Evolutionary conservation across 2,329 filamentous ascomycete genomes (phyloP), one percentile per base, ranked within the genome.

Genomic region (Aspergillus phoenicis): DNA sequence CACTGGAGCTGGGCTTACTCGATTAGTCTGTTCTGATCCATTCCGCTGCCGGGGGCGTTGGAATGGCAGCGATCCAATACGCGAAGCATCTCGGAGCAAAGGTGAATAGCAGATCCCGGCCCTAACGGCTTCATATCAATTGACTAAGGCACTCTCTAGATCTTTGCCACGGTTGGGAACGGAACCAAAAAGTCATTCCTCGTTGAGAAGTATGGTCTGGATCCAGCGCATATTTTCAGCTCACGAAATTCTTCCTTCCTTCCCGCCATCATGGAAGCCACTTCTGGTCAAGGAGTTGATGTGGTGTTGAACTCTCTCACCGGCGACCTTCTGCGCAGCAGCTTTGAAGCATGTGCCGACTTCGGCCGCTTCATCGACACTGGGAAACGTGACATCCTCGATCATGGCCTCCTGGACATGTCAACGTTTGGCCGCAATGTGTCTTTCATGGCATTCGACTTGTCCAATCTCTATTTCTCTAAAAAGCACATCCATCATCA

Each of bases 51-150:
- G 69, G 68, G 24, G 69, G 68, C 6, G 62, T 70, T 28, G 69
- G 69, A 20, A 66, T 70, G 58, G 69, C 69, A 0, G 63, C 68
- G 0, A 71, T 71, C 17, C 66, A 70, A 15, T 62, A 70, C 28
- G 63, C 68, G 3, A 63, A 70, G 30, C 63, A 59, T 1, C 28
- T 68, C 20, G 68, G 67, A 1, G 69, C 69, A 2, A 66, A 56
- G 51, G 57, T 17, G 17, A 17, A 17, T 17, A 17, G 17, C 17
- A 17, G 17, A 17, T 17, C 17, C 17, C 17, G 17, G 17, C 17
- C 17, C 17, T 17, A 17, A 17, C 17, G 17, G 17, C 17, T 17
- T 17, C 2, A 17, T 17, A 17, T 17, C 17, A 17, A 20, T 28
- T 10, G 6, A 30, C n/a, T 36, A 36, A 36, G 30, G 10, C 5